These are phyloP conservation scores for Mrakia frigida DNA, from an alignment of 768 basidiomycete species.

Conservation along the genomic window DNA sequence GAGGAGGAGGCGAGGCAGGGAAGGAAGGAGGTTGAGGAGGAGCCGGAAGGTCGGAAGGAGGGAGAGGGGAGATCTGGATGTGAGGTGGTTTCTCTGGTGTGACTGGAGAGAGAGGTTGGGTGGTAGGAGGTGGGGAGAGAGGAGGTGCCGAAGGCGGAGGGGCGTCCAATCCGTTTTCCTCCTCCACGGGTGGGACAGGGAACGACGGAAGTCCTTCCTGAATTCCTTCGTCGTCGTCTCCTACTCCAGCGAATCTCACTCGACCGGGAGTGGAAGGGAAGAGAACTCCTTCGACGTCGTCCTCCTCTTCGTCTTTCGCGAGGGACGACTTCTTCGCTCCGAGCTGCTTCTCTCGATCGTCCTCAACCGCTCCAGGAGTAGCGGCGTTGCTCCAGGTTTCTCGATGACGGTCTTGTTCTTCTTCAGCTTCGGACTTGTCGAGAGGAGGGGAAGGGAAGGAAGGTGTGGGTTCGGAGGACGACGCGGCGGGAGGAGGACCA, in stretches of 20 bases:
- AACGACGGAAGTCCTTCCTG: conserved; percentile 19
- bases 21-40: conserved; percentile 34
- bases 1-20: conserved; percentile 26
- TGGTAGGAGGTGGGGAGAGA: conserved; percentile 34
- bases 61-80: conserved; percentile 19
- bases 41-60: conserved; percentile 24
- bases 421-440: conserved; percentile 14
- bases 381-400: conserved; percentile 66
- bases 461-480: conserved; percentile 17
- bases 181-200: conserved; percentile 1
- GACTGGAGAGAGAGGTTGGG: conserved; percentile 33
- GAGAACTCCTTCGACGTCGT: conserved; percentile 16
- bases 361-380: conserved; percentile 58
- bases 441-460: conserved; percentile 34
- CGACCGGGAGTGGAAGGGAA: conserved; percentile 13
- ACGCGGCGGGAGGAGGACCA: conserved; percentile 31
- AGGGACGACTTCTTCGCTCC: not conserved
- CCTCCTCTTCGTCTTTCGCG: not conserved
- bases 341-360: conserved; percentile 20
- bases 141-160: conserved; percentile 38
- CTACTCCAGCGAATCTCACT: conserved; percentile 7
- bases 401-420: not conserved
- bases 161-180: conserved; percentile 22
- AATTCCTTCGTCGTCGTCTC: conserved; percentile 20
- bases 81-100: conserved; percentile 28